Conservation (phyloP, 148 eudicot genomes). For the Amaranthus cruentus region DNA sequence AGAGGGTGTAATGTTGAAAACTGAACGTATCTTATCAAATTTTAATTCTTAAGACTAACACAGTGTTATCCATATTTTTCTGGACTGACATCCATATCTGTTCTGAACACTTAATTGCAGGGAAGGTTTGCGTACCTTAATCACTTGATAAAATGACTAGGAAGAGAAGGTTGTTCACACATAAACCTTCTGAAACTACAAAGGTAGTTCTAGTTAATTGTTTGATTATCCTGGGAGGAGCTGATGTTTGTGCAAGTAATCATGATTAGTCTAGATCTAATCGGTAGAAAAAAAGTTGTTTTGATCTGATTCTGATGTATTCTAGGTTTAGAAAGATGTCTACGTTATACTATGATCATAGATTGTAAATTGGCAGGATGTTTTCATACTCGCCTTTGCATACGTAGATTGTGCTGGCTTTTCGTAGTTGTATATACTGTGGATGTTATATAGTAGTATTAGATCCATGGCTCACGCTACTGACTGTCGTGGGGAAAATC, state of each 20-base stretch:
- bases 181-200: constrained; percentile 5
- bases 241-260: background rate
- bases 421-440: background rate
- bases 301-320: background rate
- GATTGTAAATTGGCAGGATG: background rate
- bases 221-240: background rate
- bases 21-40: background rate
- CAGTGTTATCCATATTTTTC: background rate
- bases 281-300: background rate
- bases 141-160: background rate
- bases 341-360: background rate
- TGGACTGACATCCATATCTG: background rate
- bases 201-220: background rate
- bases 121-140: constrained; percentile 15
- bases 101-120: constrained; percentile 13
- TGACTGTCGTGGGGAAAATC: too few relatives aligned
- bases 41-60: background rate
- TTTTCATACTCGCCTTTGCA: background rate
- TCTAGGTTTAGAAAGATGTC: background rate
- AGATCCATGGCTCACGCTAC: too few relatives aligned
- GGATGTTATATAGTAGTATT: background rate
- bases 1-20: background rate
- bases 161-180: constrained; percentile 1
- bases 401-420: background rate
- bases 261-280: constrained; percentile 12